These are phyloP conservation scores for Globisporangium radiosum DNA, from an alignment of 352 stramenopile species.

Conservation along the genomic window DNA sequence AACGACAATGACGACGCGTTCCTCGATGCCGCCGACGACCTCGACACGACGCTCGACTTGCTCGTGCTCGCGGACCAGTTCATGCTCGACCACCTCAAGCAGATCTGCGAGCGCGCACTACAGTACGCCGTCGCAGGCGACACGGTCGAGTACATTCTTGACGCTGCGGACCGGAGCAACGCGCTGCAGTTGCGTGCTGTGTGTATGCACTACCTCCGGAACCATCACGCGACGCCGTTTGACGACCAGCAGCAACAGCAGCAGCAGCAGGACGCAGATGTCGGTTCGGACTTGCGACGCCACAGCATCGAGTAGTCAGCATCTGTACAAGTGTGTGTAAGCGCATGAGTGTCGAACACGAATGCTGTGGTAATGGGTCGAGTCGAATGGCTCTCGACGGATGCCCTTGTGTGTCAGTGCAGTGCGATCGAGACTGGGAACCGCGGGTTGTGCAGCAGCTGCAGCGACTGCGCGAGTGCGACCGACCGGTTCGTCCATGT, in stretches of 20 bases:
- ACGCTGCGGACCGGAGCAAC: slow-evolving; percentile 89
- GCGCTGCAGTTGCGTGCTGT: slow-evolving; percentile 87
- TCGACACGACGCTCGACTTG: slow-evolving; percentile 83
- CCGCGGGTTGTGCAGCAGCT: background rate
- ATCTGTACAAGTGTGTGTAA: background rate
- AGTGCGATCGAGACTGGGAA: slow-evolving; percentile 3
- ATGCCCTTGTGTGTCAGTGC: background rate
- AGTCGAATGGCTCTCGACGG: no score
- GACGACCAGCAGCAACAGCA: slow-evolving; percentile 6
- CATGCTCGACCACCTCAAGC: slow-evolving; percentile 96
- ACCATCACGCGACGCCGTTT: slow-evolving; percentile 28
- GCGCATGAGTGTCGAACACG: no score
- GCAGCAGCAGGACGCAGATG: slow-evolving; percentile 4
- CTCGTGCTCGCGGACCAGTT: slow-evolving; percentile 93
- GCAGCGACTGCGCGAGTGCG: background rate
- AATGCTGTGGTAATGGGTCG: background rate
- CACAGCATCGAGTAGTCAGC: slow-evolving; percentile 12
- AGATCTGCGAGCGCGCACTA: slow-evolving; percentile 89
- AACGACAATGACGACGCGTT: slow-evolving; percentile 8
- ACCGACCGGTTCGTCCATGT: slow-evolving; percentile 1
- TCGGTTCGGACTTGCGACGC: slow-evolving; percentile 8
- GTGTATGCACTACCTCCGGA: slow-evolving; percentile 90
- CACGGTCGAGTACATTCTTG: slow-evolving; percentile 84
- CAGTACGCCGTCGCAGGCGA: slow-evolving; percentile 75
- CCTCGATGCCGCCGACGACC: slow-evolving; percentile 26